A percentile compares a stretch with the other conserved stretches of the same genome.
phyloP scores from a whole-genome alignment of 116 monocot species.

The Iris pallida region DNA sequence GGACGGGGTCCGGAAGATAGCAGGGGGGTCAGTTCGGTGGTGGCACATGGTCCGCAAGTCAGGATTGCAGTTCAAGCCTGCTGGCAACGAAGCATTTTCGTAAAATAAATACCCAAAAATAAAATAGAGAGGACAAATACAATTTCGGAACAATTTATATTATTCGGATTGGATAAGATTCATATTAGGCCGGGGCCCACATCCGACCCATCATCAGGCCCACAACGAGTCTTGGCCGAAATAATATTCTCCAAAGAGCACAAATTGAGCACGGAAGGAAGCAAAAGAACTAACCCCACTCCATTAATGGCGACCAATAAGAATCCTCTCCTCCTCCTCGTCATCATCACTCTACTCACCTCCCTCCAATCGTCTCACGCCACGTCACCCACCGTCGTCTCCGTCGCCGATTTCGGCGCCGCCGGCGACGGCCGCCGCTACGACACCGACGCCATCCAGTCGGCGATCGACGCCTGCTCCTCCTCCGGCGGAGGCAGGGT shows the following conservation, averaged over 20 bases:
- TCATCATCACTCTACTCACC: background rate
- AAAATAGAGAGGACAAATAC: background rate
- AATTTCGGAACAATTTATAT: background rate
- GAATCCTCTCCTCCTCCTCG: conserved; percentile 10
- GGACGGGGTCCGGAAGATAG: too few species aligned
- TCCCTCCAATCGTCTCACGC: conserved; percentile 1
- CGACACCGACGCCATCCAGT: conserved; percentile 80
- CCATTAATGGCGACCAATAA: conserved; percentile 15
- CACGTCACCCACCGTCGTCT: conserved; percentile 35
- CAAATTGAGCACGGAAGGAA: too few species aligned
- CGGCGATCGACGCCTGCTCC: conserved; percentile 67
- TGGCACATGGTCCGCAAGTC: too few species aligned
- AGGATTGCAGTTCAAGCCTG: too few species aligned
- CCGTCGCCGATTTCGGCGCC: conserved; percentile 79
- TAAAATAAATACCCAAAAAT: too few species aligned
- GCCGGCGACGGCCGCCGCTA: conserved; percentile 64
- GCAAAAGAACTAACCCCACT: background rate
- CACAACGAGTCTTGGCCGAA: too few species aligned
- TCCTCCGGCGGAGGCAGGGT: conserved; percentile 82
- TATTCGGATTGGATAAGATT: too few species aligned
- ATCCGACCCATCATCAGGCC: too few species aligned
- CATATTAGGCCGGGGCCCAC: too few species aligned
- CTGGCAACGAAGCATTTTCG: too few species aligned
- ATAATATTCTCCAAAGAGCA: too few species aligned
- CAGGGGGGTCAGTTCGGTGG: too few species aligned